Conservation (phyloP, 2,329 filamentous ascomycete species). For the Albophoma yamanashiensis region DNA sequence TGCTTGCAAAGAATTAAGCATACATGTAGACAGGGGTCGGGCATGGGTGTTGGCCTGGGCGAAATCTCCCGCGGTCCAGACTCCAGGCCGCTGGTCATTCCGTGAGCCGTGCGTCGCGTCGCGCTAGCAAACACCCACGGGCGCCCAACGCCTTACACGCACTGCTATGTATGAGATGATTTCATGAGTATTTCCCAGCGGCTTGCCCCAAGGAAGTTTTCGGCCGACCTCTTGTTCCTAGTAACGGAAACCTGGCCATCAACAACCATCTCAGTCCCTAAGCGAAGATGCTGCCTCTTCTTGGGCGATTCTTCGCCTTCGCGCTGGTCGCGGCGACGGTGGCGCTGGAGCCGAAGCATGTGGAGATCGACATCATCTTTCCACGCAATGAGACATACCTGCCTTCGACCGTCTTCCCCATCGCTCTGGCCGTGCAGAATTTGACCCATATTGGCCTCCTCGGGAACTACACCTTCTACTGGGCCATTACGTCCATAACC, state of each 20-base stretch:
- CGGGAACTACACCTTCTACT: not conserved
- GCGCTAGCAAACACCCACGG: not conserved
- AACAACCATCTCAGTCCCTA: not conserved
- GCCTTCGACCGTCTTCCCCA: not conserved
- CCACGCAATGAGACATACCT: not conserved
- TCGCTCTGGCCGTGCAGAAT: not conserved
- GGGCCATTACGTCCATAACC: not conserved
- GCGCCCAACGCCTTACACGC: no score
- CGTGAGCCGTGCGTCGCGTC: not conserved
- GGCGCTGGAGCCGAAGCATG: not conserved
- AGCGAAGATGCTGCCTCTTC: not conserved
- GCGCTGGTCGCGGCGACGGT: not conserved
- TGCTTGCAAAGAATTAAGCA: no score
- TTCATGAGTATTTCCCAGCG: no score
- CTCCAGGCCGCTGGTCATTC: not conserved
- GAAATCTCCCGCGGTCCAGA: no score
- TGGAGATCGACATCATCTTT: not conserved
- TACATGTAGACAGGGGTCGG: no score
- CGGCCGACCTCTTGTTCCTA: no score
- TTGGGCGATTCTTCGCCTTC: not conserved
- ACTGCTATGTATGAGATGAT: no score
- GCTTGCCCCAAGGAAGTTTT: no score
- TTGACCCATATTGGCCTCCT: not conserved
- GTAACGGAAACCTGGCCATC: not conserved
- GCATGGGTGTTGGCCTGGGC: no score